Conservation (phyloP, 805 yeast species). For the Helenozyma rhizophorensis region DNA sequence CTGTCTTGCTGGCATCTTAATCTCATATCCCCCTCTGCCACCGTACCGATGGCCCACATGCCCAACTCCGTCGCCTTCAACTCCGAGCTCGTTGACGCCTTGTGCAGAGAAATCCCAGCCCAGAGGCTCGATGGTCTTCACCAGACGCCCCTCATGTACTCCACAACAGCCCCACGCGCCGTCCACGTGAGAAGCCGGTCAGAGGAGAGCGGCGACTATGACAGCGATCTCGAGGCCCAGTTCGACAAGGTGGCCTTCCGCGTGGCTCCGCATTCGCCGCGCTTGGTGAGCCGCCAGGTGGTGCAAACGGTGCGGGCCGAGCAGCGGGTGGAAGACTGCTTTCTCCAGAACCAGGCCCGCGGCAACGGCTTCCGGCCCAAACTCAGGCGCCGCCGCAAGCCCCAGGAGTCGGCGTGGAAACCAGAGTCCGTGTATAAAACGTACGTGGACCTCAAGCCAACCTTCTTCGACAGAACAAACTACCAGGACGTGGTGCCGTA, state of each 20-base stretch:
- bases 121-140: no score
- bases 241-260: slow-evolving; percentile 5
- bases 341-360: slow-evolving; percentile 1
- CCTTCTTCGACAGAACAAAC: slow-evolving; percentile 25
- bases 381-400: slow-evolving; percentile 7
- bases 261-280: slow-evolving; percentile 1
- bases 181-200: no score
- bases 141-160: no score
- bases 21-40: no score
- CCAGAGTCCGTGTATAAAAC: slow-evolving; percentile 17
- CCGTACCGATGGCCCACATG: no score
- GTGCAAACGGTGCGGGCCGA: slow-evolving; percentile 11
- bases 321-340: slow-evolving; percentile 11
- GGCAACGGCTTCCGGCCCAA: not conserved
- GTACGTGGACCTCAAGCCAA: slow-evolving; percentile 19
- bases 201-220: no score
- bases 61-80: no score
- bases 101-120: no score
- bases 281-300: slow-evolving; percentile 10
- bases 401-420: slow-evolving; percentile 15
- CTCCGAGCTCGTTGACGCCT: no score
- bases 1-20: no score
- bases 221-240: slow-evolving; percentile 11
- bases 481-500: slow-evolving; percentile 25
- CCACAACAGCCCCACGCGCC: no score